Evolutionary conservation across 441 rosid species (phyloP), one percentile per base, ranked within the genome.

Genomic region (Adansonia madagascariensis): DNA sequence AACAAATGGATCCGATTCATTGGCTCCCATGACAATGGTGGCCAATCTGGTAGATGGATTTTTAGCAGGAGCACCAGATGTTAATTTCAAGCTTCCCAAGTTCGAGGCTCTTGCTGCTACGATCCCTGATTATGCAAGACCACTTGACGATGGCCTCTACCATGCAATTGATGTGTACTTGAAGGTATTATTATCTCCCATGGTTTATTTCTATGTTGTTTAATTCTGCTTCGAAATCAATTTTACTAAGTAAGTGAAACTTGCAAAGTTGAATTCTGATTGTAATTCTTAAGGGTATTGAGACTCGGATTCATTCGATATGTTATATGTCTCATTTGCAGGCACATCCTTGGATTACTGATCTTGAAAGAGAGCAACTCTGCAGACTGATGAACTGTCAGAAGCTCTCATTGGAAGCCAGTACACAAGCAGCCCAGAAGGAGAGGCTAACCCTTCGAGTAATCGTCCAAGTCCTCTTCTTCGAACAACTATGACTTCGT

Each of bases 371-470:
- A 65, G 94, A 89, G 81, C 94, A 88, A 62, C 80, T 89, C 64
- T 89, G 94, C 70, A 81, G 90, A 62, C 85, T 89, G 46, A 85
- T 91, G 90, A 88, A 91, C 75, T 91, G 94, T 81, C 91, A 91
- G 80, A 91, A 91, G 80, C 94, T 91, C 22, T 91, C 94, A 56
- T 2, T 91, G 27, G 92, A 91, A 79, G 94, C 92, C 69, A 88
- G 91, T 85, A 89, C 92, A 0, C 94, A 91, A 46, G 92, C 90
- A 1, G 89, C 94, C 72, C 94, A 91, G 79, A 91, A 91, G 73
- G 94, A 91, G 82, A 83, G 91, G 81, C 82, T 91, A 11, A 91
- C 92, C 53, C 89, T 89, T 41, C 81, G 92, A 0, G 88, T 89
- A 77, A 83, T 90, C 5, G 87, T 90, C 73, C 92, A 90, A 76